Evolutionary conservation across 2,329 filamentous ascomycete species (phyloP).

Genomic region (Nemania sp.): DNA sequence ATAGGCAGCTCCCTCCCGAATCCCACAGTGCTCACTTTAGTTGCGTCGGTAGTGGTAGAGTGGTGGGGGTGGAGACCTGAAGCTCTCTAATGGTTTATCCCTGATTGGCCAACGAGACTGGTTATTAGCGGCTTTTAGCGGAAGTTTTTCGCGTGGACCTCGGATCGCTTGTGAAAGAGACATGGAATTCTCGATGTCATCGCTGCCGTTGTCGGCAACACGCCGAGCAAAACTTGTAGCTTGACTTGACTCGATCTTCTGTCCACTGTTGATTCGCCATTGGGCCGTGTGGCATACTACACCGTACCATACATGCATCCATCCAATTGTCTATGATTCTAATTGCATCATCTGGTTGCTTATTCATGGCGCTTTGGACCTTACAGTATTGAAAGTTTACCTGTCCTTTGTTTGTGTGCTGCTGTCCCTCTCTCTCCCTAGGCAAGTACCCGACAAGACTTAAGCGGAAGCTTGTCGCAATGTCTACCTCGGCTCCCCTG

Average conservation of each 20-base stretch:
- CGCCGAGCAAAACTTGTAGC: conserved; percentile 15
- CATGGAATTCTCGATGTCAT: conserved; percentile 39
- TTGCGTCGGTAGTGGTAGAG: neutral
- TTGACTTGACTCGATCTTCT: neutral
- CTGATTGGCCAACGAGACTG: conserved; percentile 29
- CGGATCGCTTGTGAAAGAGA: conserved; percentile 19
- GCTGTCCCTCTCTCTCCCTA: neutral
- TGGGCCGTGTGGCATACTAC: conserved; percentile 4
- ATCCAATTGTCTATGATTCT: neutral
- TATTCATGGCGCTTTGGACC: conserved; percentile 4
- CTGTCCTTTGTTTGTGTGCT: neutral
- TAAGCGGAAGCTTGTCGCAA: conserved; percentile 28
- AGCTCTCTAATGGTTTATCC: conserved; percentile 31
- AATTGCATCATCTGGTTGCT: neutral
- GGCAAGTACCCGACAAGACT: neutral
- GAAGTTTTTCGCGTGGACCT: conserved; percentile 20
- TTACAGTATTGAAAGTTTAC: conserved; percentile 5
- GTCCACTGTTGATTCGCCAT: neutral
- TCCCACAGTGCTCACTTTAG: too few relatives aligned
- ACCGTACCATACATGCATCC: neutral
- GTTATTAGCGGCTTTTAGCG: conserved; percentile 29
- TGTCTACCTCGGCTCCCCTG: conserved; percentile 49
- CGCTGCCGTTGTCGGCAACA: conserved; percentile 33
- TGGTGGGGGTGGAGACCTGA: neutral
- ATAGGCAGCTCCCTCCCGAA: too few relatives aligned